A percentile compares a stretch with the other conserved stretches of the same genome.
These are phyloP conservation scores for Verticillium nonalfalfae DNA, from an alignment of 2,329 filamentous ascomycete genomes.

Conservation along the genomic window DNA sequence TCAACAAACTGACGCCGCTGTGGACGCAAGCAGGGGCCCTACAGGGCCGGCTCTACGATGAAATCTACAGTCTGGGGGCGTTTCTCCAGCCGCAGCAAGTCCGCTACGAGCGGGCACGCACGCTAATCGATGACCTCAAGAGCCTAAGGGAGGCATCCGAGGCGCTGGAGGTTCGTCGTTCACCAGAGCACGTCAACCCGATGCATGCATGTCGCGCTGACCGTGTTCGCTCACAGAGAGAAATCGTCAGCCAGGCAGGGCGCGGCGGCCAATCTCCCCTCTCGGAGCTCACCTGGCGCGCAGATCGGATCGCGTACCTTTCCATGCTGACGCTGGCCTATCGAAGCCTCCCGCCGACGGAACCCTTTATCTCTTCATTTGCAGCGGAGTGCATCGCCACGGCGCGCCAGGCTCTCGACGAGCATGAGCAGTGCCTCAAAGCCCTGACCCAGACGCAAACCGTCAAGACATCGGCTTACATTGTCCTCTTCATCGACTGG, in stretches of 20 bases:
- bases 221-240: not conserved
- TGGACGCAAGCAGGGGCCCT: constrained; percentile 13
- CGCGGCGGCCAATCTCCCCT: not conserved
- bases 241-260: not conserved
- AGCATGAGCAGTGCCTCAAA: constrained; percentile 12
- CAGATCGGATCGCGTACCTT: constrained; percentile 13
- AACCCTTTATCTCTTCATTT: constrained; percentile 5
- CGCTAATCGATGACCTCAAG: constrained; percentile 11
- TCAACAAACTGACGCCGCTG: constrained; percentile 3
- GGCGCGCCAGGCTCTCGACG: constrained; percentile 13
- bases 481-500: constrained; percentile 11
- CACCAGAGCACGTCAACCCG: not conserved
- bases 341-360: constrained; percentile 14
- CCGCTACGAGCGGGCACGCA: constrained; percentile 10
- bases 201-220: not conserved
- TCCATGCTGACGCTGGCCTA: constrained; percentile 18
- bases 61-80: constrained; percentile 18
- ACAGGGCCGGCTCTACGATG: constrained; percentile 18
- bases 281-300: constrained; percentile 10
- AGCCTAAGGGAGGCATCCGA: not conserved
- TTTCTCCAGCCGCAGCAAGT: constrained; percentile 12
- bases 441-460: not conserved
- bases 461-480: not conserved
- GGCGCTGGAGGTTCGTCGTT: not conserved
- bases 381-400: constrained; percentile 15